A percentile compares a stretch with the other conserved stretches of the same genome.
Conservation (phyloP, 441 rosid genomes). For the Gossypium schwendimanii region DNA sequence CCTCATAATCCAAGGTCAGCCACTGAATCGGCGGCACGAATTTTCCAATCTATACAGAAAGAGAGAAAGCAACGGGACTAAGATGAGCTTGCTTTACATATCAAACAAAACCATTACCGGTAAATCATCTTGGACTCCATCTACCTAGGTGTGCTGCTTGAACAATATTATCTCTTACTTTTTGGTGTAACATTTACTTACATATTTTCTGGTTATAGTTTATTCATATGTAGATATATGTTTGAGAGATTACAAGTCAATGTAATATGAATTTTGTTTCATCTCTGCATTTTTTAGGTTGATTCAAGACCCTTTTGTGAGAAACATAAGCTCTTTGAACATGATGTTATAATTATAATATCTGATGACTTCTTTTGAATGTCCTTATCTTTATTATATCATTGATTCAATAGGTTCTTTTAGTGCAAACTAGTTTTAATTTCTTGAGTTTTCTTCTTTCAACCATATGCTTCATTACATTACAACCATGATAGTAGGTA, state of each 20-base stretch:
- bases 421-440: too few species aligned
- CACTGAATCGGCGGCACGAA: conserved; percentile 71
- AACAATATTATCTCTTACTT: neutral
- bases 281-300: neutral
- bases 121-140: neutral
- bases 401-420: too few species aligned
- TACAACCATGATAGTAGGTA: too few species aligned
- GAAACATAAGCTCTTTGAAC: neutral
- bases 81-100: conserved; percentile 15
- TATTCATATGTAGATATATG: neutral
- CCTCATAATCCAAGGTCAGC: conserved; percentile 78
- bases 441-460: too few species aligned
- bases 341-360: neutral
- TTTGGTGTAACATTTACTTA: neutral
- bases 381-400: neutral
- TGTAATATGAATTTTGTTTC: conserved; percentile 12
- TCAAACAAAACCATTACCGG: neutral
- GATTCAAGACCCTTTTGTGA: neutral
- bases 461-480: too few species aligned
- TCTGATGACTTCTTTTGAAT: neutral
- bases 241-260: conserved; percentile 2
- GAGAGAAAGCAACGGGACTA: conserved; percentile 52
- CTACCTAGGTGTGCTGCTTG: conserved; percentile 1
- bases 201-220: neutral
- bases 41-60: conserved; percentile 76